phyloP scores from a whole-genome alignment of 1,284 basidiomycete genomes.

The Rhodotorula sp. region DNA sequence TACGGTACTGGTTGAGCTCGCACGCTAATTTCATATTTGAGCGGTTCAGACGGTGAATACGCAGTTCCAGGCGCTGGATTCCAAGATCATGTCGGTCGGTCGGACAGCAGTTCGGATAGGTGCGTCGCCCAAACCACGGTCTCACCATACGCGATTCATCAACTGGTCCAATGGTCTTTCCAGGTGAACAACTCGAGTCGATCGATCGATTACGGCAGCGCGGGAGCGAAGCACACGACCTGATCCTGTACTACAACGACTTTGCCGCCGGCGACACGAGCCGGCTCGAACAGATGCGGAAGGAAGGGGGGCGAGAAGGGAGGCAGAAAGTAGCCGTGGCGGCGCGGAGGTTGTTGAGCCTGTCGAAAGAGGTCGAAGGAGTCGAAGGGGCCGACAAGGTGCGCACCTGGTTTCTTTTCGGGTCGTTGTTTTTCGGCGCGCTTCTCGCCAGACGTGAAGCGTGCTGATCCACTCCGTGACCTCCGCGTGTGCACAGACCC shows the following conservation, averaged over 20 bases:
- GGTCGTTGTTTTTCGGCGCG: no score
- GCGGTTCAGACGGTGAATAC: conserved; percentile 31
- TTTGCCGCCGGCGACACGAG: conserved; percentile 81
- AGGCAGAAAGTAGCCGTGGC: conserved; percentile 85
- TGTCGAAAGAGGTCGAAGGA: conserved; percentile 86
- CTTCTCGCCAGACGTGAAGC: background rate
- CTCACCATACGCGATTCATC: background rate
- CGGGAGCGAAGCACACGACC: conserved; percentile 88
- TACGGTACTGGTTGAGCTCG: accelerated
- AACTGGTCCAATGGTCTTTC: accelerated
- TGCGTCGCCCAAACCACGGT: conserved; percentile 43
- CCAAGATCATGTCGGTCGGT: conserved; percentile 88
- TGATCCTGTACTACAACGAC: conserved; percentile 94
- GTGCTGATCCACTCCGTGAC: no score
- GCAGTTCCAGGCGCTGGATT: conserved; percentile 56
- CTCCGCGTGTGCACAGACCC: no score
- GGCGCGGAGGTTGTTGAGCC: conserved; percentile 78
- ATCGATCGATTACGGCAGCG: conserved; percentile 89
- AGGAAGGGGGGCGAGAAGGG: conserved; percentile 70
- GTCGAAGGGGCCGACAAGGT: conserved; percentile 51
- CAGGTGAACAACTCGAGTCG: conserved; percentile 92
- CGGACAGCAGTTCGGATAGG: conserved; percentile 93
- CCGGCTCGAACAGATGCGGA: conserved; percentile 74
- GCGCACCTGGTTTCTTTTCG: background rate
- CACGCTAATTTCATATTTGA: background rate